Conservation (phyloP, 345 rosid genomes). For the Rhodomyrtus tomentosa region DNA sequence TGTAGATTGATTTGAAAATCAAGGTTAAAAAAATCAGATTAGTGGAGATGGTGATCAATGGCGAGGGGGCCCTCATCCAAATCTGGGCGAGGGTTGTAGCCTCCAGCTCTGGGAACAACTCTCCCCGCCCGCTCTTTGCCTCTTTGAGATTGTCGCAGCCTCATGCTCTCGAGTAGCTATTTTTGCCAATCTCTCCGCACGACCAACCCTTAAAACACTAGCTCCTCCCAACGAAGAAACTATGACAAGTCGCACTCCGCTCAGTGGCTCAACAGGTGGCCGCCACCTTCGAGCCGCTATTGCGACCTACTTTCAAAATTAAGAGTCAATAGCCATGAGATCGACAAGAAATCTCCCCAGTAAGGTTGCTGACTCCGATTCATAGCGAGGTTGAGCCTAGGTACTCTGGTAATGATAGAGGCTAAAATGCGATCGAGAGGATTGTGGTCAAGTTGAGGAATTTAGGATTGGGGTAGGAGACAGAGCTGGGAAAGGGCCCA, state of each 20-base stretch:
- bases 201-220: constrained; percentile 14
- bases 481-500: too few species aligned
- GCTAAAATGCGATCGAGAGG: constrained; percentile 63
- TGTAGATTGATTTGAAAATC: too few species aligned
- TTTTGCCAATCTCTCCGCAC: constrained; percentile 19
- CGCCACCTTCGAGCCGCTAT: not conserved
- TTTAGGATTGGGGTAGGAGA: constrained; percentile 53
- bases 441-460: constrained; percentile 77
- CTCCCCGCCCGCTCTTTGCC: constrained; percentile 23
- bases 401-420: constrained; percentile 26
- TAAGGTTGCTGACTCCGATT: constrained; percentile 4
- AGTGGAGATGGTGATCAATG: too few species aligned
- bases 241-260: constrained; percentile 11
- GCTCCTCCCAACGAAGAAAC: constrained; percentile 1
- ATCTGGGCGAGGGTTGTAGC: not conserved
- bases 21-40: too few species aligned
- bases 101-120: constrained; percentile 5
- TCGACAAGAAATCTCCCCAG: not conserved
- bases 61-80: too few species aligned
- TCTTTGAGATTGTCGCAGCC: too few species aligned
- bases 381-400: constrained; percentile 14
- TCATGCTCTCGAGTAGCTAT: constrained; percentile 10
- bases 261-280: constrained; percentile 43
- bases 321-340: not conserved
- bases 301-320: too few species aligned